A percentile compares a stretch with the other conserved stretches of the same genome.
Evolutionary conservation across 192 early-diverging fungal genomes (phyloP).

Genomic region (Rhizophlyctis rosea): DNA sequence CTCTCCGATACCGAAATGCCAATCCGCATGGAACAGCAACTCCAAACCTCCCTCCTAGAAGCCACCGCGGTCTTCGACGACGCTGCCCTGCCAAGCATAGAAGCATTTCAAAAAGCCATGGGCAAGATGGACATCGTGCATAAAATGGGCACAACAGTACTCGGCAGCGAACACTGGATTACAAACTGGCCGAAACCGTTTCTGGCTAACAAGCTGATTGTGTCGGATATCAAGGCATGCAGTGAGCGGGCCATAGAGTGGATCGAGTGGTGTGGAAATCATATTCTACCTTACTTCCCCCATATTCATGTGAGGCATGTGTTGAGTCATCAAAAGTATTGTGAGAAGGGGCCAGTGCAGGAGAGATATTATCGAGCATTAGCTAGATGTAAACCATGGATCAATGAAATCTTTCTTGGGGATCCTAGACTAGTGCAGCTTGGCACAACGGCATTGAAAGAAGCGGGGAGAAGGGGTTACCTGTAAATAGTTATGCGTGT

Average conservation of each 20-base stretch:
- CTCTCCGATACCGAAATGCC: background rate
- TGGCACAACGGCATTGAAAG: too few species aligned
- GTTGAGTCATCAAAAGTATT: too few species aligned
- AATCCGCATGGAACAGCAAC: background rate
- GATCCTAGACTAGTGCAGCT: too few species aligned
- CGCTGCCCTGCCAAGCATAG: background rate
- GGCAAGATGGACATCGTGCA: background rate
- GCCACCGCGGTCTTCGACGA: slow-evolving; percentile 13
- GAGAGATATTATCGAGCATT: too few species aligned
- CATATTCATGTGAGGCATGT: slow-evolving; percentile 19
- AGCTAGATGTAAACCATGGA: too few species aligned
- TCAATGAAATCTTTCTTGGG: too few species aligned
- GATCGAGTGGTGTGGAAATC: background rate
- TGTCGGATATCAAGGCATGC: background rate
- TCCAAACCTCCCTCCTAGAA: slow-evolving; percentile 9
- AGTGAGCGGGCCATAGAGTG: background rate
- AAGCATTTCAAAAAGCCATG: background rate
- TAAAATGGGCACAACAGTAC: background rate
- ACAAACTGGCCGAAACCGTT: slow-evolving; percentile 6
- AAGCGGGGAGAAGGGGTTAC: too few species aligned
- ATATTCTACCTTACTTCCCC: slow-evolving; percentile 8
- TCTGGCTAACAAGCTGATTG: background rate
- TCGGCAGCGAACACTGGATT: slow-evolving; percentile 12
- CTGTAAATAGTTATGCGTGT: too few species aligned
- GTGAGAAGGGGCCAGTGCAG: too few species aligned